Percentiles rank a stretch among this genome's conserved stretches.
Conservation (phyloP, 139 green algal species). For the Monoraphidium neglectum region DNA sequence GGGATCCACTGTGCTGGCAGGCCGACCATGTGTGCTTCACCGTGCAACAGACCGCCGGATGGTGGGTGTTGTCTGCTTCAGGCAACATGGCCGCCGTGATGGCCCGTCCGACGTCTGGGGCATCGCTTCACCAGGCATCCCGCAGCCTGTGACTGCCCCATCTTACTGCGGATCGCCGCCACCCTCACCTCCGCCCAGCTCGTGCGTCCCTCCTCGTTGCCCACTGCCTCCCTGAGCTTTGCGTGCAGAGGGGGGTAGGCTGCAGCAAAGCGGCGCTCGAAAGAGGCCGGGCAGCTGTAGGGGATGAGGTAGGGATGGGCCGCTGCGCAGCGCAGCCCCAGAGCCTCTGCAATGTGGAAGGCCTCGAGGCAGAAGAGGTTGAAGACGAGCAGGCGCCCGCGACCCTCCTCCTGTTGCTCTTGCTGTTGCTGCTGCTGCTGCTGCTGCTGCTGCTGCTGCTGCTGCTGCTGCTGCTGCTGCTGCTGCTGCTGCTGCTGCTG, state of each 20-base stretch:
- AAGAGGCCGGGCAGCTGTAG: slow-evolving; percentile 44
- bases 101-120: too few species aligned
- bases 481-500: slow-evolving; percentile 7
- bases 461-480: background rate
- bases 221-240: slow-evolving; percentile 19
- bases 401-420: too few species aligned
- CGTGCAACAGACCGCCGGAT: too few species aligned
- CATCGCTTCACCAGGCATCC: too few species aligned
- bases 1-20: too few species aligned
- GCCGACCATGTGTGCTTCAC: too few species aligned
- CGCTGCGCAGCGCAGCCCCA: slow-evolving; percentile 49
- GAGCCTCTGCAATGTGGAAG: slow-evolving; percentile 64
- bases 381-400: slow-evolving; percentile 42
- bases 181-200: slow-evolving; percentile 14
- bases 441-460: slow-evolving; percentile 14
- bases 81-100: too few species aligned
- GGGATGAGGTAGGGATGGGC: slow-evolving; percentile 64
- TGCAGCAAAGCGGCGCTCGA: slow-evolving; percentile 33
- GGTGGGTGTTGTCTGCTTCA: too few species aligned
- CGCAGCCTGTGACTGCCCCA: too few species aligned
- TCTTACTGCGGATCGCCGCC: background rate
- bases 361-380: slow-evolving; percentile 66
- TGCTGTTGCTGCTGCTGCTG: slow-evolving; percentile 2
- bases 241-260: slow-evolving; percentile 33
- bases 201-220: background rate